A percentile compares a stretch with the other conserved stretches of the same genome.
These are phyloP conservation scores for Maudiozyma humilis DNA, from an alignment of 1,139 yeast species.

Conservation along the genomic window DNA sequence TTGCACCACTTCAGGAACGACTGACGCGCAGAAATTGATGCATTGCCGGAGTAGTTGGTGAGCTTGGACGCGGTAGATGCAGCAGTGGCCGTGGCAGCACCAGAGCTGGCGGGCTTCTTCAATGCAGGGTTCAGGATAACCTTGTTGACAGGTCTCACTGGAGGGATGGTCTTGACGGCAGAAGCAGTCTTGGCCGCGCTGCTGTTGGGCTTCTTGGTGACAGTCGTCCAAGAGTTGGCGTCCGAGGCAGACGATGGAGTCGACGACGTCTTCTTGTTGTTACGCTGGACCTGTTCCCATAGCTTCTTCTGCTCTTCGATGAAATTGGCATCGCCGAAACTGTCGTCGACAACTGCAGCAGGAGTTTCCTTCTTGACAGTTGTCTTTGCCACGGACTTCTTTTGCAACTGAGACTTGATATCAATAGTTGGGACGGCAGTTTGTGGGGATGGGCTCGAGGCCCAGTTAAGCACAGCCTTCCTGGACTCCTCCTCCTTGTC, in stretches of 20 bases:
- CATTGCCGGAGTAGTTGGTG: conserved; percentile 24
- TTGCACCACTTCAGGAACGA: conserved; percentile 86
- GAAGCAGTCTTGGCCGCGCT: conserved; percentile 7
- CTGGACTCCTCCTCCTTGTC: conserved; percentile 18
- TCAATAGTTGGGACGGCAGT: conserved; percentile 15
- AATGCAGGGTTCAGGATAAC: conserved; percentile 25
- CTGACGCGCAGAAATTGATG: conserved; percentile 38
- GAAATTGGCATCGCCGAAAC: conserved; percentile 16
- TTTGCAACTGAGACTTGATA: conserved; percentile 16
- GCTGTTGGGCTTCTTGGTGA: conserved; percentile 14
- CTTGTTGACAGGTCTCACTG: conserved; percentile 23
- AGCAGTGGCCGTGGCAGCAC: conserved; percentile 11
- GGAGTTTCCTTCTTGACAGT: conserved; percentile 22
- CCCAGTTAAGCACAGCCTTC: conserved; percentile 28
- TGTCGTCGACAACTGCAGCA: conserved; percentile 5
- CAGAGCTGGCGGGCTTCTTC: conserved; percentile 11
- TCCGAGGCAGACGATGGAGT: conserved; percentile 8
- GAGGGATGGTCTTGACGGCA: background rate
- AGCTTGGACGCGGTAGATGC: conserved; percentile 26
- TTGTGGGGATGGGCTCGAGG: conserved; percentile 17
- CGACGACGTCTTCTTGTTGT: conserved; percentile 5
- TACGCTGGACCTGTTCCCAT: conserved; percentile 26
- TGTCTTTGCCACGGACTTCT: conserved; percentile 9
- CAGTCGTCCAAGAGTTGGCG: conserved; percentile 26
- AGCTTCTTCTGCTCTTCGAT: conserved; percentile 24